phyloP scores from a whole-genome alignment of 2,329 filamentous ascomycete genomes.

The Phialophora expanda region DNA sequence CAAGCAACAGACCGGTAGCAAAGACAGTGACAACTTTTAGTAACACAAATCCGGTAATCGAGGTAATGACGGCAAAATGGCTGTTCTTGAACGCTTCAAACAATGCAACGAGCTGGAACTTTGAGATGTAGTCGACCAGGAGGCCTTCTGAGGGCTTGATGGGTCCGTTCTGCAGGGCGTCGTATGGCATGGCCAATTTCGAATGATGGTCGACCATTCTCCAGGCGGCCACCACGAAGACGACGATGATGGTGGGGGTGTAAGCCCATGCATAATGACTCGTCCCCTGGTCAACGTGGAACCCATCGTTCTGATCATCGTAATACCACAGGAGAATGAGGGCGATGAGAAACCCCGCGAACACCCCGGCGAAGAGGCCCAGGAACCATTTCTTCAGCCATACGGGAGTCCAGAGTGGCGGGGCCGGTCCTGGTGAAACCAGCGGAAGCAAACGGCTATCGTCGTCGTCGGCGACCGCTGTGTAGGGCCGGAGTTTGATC shows the following conservation, averaged over 20 bases:
- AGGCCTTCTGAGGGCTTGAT: slow-evolving; percentile 40
- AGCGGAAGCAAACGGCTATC: slow-evolving; percentile 18
- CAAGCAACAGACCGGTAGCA: slow-evolving; percentile 43
- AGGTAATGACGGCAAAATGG: slow-evolving; percentile 43
- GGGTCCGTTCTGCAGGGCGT: slow-evolving; percentile 42
- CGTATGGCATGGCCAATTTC: slow-evolving; percentile 45
- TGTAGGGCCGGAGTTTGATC: slow-evolving; percentile 24
- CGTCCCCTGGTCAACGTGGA: slow-evolving; percentile 25
- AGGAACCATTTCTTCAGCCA: slow-evolving; percentile 37
- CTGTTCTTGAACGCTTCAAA: slow-evolving; percentile 42
- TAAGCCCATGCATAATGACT: slow-evolving; percentile 40
- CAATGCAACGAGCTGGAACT: slow-evolving; percentile 40
- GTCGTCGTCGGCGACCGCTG: slow-evolving; percentile 20
- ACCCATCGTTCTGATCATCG: slow-evolving; percentile 32
- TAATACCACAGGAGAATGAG: slow-evolving; percentile 36
- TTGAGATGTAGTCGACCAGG: slow-evolving; percentile 45
- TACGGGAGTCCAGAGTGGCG: slow-evolving; percentile 37
- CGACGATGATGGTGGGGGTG: slow-evolving; percentile 41
- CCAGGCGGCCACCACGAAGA: slow-evolving; percentile 43
- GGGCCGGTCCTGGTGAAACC: slow-evolving; percentile 17
- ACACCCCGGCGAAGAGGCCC: slow-evolving; percentile 31
- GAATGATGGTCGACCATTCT: slow-evolving; percentile 44
- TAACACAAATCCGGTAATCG: slow-evolving; percentile 42
- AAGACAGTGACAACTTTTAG: slow-evolving; percentile 41
- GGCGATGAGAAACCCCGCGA: slow-evolving; percentile 29